phyloP scores from a whole-genome alignment of 495 filamentous ascomycete genomes.

The Tuber calosporum region DNA sequence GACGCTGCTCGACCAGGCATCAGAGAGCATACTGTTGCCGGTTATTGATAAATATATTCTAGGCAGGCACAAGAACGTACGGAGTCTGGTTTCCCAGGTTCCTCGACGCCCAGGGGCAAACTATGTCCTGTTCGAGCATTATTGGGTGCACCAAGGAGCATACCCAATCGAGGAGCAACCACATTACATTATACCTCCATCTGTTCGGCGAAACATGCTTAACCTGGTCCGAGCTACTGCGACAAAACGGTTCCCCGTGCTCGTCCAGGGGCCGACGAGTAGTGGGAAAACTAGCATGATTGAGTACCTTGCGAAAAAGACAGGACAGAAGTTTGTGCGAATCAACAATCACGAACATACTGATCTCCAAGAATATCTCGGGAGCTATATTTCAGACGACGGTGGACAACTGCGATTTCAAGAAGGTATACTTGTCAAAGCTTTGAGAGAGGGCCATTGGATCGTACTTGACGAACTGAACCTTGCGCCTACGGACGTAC shows the following conservation, averaged over 20 bases:
- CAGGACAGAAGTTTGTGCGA: conserved; percentile 90
- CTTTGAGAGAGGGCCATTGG: conserved; percentile 88
- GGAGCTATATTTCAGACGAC: conserved; percentile 78
- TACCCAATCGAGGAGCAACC: conserved; percentile 60
- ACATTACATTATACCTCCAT: conserved; percentile 94
- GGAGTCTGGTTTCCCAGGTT: conserved; percentile 62
- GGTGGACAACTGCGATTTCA: conserved; percentile 82
- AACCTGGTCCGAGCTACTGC: conserved; percentile 90
- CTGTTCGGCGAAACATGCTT: conserved; percentile 84
- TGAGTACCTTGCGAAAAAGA: conserved; percentile 89
- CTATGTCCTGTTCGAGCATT: conserved; percentile 85
- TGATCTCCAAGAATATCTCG: conserved; percentile 94
- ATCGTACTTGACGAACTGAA: conserved; percentile 97
- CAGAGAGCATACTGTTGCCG: conserved; percentile 67
- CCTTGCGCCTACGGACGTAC: conserved; percentile 87
- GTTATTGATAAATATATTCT: conserved; percentile 77
- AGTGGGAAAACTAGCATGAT: conserved; percentile 99
- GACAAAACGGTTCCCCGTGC: conserved; percentile 80
- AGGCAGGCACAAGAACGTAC: conserved; percentile 56
- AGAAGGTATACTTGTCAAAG: conserved; percentile 89
- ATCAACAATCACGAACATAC: conserved; percentile 99
- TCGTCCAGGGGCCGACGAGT: conserved; percentile 96
- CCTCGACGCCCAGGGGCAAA: conserved; percentile 65
- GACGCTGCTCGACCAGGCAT: conserved; percentile 71
- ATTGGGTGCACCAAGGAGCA: conserved; percentile 78